Base-by-base conservation (phyloP, 2,329 filamentous ascomycete genomes). In the Fusarium multiceps region DNA sequence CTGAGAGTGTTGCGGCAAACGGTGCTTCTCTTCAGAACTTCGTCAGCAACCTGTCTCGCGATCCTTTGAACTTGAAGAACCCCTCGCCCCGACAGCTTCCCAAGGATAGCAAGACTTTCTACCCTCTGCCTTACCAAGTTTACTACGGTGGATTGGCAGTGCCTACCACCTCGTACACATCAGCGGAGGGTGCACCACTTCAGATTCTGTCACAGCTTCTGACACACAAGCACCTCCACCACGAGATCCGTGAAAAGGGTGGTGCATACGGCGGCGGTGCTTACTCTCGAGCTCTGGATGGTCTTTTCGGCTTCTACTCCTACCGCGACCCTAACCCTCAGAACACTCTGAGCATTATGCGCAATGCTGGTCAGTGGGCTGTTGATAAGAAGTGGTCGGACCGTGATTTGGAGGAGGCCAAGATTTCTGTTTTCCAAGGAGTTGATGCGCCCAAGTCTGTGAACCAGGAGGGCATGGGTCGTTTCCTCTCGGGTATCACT, bases 201-300 rank as follows among this genome's bases (percentile, higher is more conserved):
- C 93, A 95, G 74, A 92, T 98, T 42, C 89, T 99, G 23, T 90
- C 94, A 14, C 93, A 98, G 78, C 88, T 99, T 20, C 87, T 99
- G 32, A 98, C 95, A 1, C 95, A 99, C 82, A 98, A 97, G 80
- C 93, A 98, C 77, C 86, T 99, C 28, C 96, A 99, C 78, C 95
- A 97, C 72, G 96, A 98, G 80, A 98, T 99, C 71, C 92, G 96
- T 58, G 96, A 99, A 78, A 98, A 98, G 81, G 96, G 96, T 32
- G 96, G 96, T 40, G 96, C 96, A 0, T 99, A 99, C 73, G 96
- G 96, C 46, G 96, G 93, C 23, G 94, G 94, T 16, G 95, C 96
- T 2, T 95, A 93, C 78, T 91, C 92, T 46, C 89, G 90, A 25
- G 88, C 92, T 0, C 82, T 97, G 10, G 91, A 93, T 72, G 95